Base-by-base conservation (phyloP, 2,329 filamentous ascomycete genomes). In the Colletotrichum truncatum region DNA sequence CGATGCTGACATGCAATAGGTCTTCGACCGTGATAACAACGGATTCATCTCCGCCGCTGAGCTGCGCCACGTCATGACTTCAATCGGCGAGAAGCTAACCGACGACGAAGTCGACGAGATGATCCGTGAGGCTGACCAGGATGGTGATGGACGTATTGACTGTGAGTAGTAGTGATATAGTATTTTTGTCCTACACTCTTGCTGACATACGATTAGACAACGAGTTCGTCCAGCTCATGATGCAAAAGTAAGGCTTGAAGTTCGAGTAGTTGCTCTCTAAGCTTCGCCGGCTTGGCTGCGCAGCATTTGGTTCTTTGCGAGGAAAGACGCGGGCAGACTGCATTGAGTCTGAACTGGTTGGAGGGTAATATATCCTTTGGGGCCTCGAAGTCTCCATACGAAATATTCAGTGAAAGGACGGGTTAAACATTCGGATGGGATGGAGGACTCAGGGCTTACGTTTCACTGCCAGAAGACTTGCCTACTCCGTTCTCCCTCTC, bases 191-290 rank as follows among this genome's bases (percentile, higher is more conserved):
- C n/a, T n/a, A n/a, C n/a, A n/a, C n/a, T n/a, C n/a, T n/a, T n/a
- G n/a, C 45, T 64, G 45, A 62, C 51, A 39, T 12, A 10, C 18
- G 16, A 14, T 26, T 73, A 95, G 92, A 95, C 84, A 95, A 95
- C 85, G 93, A 96, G 82, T 96, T 96, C 77, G 93, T 96, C 73
- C 93, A 96, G 84, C 90, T 96, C 77, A 96, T 96, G 93, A 95
- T 96, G 93, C 93, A 96, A 87, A 95, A 95, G 86, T 95, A 93
- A 85, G 57, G 63, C 28, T 49, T 39, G 49, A 63, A 23, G 43
- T 46, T 66, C 18, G 57, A 63, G 49, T 43, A n/a, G 58, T 49
- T 55, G 49, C 55, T 25, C 23, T 36, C 43, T 28, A n/a, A 45
- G 28, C 14, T 21, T 12, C 16, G n/a, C 14, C 36, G 51, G 46